Conservation (phyloP, 495 filamentous ascomycete species). For the Neurospora terricola region DNA sequence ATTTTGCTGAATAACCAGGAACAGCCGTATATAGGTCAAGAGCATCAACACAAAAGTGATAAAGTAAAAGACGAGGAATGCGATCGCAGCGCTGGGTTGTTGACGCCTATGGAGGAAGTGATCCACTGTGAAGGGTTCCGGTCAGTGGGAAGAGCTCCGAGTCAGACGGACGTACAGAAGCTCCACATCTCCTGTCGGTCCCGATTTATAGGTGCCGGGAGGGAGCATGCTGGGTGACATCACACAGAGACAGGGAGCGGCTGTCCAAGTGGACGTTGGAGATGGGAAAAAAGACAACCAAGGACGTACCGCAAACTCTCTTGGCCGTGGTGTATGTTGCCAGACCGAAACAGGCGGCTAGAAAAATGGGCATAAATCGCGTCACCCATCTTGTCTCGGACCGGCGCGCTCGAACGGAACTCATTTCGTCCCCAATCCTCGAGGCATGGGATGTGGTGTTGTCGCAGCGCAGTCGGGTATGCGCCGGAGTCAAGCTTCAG, state of each 20-base stretch:
- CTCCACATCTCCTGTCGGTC: not conserved
- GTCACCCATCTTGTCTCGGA: conserved; percentile 36
- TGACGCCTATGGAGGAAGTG: conserved; percentile 48
- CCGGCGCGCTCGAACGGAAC: conserved; percentile 12
- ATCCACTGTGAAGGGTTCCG: conserved; percentile 37
- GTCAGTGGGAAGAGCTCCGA: not conserved
- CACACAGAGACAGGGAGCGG: not conserved
- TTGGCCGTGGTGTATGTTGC: conserved; percentile 32
- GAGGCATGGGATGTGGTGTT: not conserved
- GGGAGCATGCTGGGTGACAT: conserved; percentile 2
- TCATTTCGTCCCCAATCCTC: not conserved
- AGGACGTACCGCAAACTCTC: conserved; percentile 30
- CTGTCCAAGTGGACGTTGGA: not conserved
- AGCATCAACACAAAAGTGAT: conserved; percentile 55
- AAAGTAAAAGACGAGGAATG: conserved; percentile 62
- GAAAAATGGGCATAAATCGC: conserved; percentile 29
- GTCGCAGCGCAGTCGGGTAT: not conserved
- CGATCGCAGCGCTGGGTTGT: conserved; percentile 48
- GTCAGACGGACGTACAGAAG: not conserved
- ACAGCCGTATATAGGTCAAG: conserved; percentile 57
- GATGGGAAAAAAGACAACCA: not conserved
- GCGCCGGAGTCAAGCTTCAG: not conserved
- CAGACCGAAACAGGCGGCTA: conserved; percentile 26
- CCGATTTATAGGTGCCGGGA: not conserved
- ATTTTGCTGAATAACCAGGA: conserved; percentile 51